A percentile compares a stretch with the other conserved stretches of the same genome.
These are phyloP conservation scores for Gastrolobium villosum DNA, from an alignment of 306 rosid genomes.

Conservation along the genomic window DNA sequence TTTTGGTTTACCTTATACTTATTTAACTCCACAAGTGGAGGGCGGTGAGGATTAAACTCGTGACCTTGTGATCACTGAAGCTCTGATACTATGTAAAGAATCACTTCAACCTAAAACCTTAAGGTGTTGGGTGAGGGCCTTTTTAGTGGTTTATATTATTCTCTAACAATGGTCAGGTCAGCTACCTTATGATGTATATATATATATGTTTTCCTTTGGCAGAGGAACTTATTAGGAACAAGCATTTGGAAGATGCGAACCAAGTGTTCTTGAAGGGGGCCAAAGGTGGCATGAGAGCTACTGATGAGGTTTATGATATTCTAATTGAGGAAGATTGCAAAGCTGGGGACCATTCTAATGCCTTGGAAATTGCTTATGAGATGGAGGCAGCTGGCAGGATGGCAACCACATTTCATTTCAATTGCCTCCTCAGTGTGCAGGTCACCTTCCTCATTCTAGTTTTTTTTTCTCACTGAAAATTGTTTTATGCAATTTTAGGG, in stretches of 20 bases:
- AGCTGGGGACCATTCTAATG: slow-evolving; percentile 90
- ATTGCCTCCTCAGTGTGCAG: slow-evolving; percentile 94
- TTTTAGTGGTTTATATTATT: no score
- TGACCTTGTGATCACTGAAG: no score
- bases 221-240: slow-evolving; percentile 84
- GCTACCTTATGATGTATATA: slow-evolving; percentile 15
- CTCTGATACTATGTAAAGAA: no score
- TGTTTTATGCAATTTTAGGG: slow-evolving; percentile 5
- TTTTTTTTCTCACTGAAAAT: background rate
- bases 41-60: no score
- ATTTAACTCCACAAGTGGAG: no score
- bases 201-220: slow-evolving; percentile 4
- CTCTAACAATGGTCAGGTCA: no score
- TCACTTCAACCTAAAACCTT: no score
- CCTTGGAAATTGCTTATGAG: slow-evolving; percentile 83
- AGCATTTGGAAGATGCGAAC: slow-evolving; percentile 85
- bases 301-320: slow-evolving; percentile 84
- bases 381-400: slow-evolving; percentile 98
- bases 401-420: slow-evolving; percentile 96
- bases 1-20: no score
- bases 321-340: slow-evolving; percentile 83
- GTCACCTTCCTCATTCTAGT: slow-evolving; percentile 53
- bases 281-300: slow-evolving; percentile 83
- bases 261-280: slow-evolving; percentile 85
- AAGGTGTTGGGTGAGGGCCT: no score